Conservation (phyloP, 352 stramenopile species). For the Achlya hypogyna region DNA sequence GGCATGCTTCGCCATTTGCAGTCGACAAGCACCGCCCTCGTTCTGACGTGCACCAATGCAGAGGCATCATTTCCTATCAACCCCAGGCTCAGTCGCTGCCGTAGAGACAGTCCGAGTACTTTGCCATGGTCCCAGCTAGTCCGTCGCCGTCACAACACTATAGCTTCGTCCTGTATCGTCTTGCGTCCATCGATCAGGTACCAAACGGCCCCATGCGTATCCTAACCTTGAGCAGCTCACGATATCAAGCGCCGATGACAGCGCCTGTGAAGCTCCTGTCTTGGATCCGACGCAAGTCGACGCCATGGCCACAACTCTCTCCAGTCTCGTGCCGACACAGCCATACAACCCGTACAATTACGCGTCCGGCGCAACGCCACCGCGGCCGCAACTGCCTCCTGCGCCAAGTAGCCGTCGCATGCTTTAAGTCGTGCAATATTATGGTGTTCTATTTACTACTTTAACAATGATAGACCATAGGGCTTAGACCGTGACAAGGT, state of each 20-base stretch:
- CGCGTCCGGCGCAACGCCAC: constrained; percentile 8
- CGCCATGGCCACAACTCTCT: background rate
- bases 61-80: background rate
- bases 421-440: background rate
- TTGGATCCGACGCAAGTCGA: background rate
- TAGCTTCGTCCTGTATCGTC: constrained; percentile 27
- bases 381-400: background rate
- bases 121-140: background rate
- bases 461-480: constrained; percentile 1
- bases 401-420: background rate
- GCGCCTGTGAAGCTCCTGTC: no score
- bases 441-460: constrained; percentile 15
- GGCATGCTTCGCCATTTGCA: background rate
- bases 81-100: background rate
- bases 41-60: background rate
- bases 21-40: background rate
- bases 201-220: background rate
- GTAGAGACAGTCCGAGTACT: background rate
- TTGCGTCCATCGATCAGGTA: constrained; percentile 33
- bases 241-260: no score
- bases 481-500: constrained; percentile 68
- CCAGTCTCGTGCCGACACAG: constrained; percentile 17
- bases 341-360: constrained; percentile 32
- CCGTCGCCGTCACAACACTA: background rate
- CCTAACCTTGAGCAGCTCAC: no score